A percentile compares a stretch with the other conserved stretches of the same genome.
phyloP scores from a whole-genome alignment of 2,329 filamentous ascomycete species.

The Beauveria asiatica region DNA sequence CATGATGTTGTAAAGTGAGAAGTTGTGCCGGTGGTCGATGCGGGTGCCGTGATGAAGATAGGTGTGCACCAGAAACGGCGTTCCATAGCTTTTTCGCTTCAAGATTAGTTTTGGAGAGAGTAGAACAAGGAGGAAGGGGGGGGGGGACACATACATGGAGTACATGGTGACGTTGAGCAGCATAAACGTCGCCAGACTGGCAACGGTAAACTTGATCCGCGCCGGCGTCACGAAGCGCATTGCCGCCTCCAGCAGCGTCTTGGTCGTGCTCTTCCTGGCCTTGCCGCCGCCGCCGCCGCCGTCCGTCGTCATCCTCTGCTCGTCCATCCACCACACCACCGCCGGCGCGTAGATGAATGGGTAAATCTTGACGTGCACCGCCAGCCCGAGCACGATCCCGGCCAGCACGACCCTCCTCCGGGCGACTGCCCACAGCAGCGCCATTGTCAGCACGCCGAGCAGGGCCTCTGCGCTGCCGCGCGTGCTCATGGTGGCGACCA shows the following conservation, averaged over 20 bases:
- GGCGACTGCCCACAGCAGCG: conserved; percentile 73
- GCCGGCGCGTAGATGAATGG: conserved; percentile 89
- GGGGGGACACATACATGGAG: conserved; percentile 43
- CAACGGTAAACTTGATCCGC: conserved; percentile 49
- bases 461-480: conserved; percentile 89
- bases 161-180: conserved; percentile 75
- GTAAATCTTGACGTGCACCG: conserved; percentile 97
- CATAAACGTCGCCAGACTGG: conserved; percentile 66
- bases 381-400: conserved; percentile 67
- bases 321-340: conserved; percentile 73
- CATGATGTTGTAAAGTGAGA: conserved; percentile 89
- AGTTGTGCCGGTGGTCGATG: conserved; percentile 96
- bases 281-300: not conserved
- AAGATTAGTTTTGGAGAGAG: not conserved
- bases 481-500: conserved; percentile 96
- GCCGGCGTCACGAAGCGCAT: conserved; percentile 41
- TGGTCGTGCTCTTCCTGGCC: not conserved
- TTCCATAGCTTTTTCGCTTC: conserved; percentile 54
- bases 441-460: conserved; percentile 75
- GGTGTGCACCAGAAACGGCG: conserved; percentile 77
- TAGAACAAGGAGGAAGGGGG: fast-evolving
- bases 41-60: conserved; percentile 89
- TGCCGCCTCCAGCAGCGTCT: conserved; percentile 17
- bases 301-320: conserved; percentile 29
- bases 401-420: conserved; percentile 54